phyloP scores from a whole-genome alignment of 2,329 filamentous ascomycete genomes.

The Calonectria hawksworthii region DNA sequence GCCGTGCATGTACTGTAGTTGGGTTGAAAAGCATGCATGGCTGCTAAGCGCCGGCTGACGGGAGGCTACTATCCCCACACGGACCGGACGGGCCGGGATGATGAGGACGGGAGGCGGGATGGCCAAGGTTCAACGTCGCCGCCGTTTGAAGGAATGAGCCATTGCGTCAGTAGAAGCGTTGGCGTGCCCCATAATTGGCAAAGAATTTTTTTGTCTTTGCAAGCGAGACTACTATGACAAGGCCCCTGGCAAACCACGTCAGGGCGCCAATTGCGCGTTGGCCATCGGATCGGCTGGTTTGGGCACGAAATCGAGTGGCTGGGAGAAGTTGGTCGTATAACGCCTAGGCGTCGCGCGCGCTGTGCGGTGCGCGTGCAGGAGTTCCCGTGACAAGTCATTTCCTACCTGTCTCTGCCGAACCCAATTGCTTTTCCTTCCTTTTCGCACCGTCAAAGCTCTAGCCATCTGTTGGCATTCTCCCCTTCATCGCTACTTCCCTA shows the following conservation, averaged over 20 bases:
- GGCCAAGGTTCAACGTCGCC: background rate
- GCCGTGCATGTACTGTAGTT: background rate
- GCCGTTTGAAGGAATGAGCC: background rate
- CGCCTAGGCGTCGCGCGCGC: background rate
- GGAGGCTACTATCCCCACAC: background rate
- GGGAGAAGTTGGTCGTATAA: conserved; percentile 9
- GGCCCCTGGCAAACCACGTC: background rate
- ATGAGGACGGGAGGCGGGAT: background rate
- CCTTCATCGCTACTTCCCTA: background rate
- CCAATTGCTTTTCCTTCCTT: background rate
- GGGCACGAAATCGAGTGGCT: conserved; percentile 30
- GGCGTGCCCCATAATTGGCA: background rate
- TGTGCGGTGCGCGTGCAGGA: conserved; percentile 4
- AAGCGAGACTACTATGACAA: background rate
- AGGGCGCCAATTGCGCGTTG: background rate
- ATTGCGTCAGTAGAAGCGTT: background rate
- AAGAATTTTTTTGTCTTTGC: background rate
- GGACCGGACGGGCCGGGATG: conserved; percentile 10
- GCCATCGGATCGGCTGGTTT: background rate
- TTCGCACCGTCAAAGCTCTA: background rate
- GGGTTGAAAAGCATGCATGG: background rate
- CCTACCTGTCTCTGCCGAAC: background rate
- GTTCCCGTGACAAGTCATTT: conserved; percentile 6
- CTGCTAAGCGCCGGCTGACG: background rate
- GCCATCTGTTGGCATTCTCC: background rate